A percentile compares a stretch with the other conserved stretches of the same genome.
Conservation (phyloP, 2,329 filamentous ascomycete genomes). For the Raffaelea deltoideospora region DNA sequence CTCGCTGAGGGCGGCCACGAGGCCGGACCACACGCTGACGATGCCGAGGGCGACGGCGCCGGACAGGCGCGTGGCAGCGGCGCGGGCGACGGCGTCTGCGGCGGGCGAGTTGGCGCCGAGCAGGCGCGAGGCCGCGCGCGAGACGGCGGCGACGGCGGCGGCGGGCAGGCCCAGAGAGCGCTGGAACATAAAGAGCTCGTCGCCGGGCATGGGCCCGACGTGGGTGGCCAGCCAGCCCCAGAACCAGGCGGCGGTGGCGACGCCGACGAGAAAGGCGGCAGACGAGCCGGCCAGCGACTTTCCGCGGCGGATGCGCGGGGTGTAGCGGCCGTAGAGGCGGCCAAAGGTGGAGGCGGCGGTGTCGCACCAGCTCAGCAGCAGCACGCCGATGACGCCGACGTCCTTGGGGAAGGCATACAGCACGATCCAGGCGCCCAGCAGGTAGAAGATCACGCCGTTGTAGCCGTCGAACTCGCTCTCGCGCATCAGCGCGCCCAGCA, state of each 20-base stretch:
- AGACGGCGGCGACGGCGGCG: constrained; percentile 40
- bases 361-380: constrained; percentile 94
- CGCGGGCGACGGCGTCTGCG: too few relatives aligned
- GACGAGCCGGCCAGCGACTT: constrained; percentile 85
- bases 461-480: constrained; percentile 89
- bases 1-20: constrained; percentile 79
- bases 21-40: constrained; percentile 76
- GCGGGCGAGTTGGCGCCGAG: too few relatives aligned
- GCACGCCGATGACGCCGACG: constrained; percentile 72
- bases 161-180: constrained; percentile 58
- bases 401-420: constrained; percentile 87
- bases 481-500: constrained; percentile 83
- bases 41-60: constrained; percentile 61
- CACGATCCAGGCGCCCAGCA: constrained; percentile 77
- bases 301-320: constrained; percentile 65
- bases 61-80: constrained; percentile 48
- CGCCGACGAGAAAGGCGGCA: constrained; percentile 69
- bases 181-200: constrained; percentile 68
- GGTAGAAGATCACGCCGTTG: constrained; percentile 95
- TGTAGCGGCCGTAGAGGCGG: constrained; percentile 77
- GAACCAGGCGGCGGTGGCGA: constrained; percentile 70
- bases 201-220: constrained; percentile 50
- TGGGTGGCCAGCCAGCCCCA: constrained; percentile 73
- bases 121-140: constrained; percentile 40
- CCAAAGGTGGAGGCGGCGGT: constrained; percentile 93